Base-by-base conservation (phyloP, 2,329 filamentous ascomycete species). In the Curvularia hawaiiensis region DNA sequence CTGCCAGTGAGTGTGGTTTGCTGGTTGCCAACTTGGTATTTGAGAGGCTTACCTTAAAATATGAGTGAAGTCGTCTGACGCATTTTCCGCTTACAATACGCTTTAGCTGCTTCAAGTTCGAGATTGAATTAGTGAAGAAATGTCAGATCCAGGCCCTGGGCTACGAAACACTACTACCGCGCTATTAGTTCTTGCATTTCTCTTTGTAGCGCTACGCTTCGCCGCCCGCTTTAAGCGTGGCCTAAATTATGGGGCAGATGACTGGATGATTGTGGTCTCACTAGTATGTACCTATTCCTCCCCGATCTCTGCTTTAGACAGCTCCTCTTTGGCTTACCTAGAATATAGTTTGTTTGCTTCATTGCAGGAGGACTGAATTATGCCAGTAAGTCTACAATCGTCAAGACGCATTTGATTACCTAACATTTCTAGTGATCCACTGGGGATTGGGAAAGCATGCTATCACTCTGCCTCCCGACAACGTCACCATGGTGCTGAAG, bases 241-340 rank as follows among this genome's bases (percentile, higher is more conserved):
- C 6, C 22, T 53, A n/a, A 53, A 1, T 3, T 56, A 56, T 52
- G 54, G 54, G 24, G 20, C 54, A 38, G 54, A 56, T 16, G 54
- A 56, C 43, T 56, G 54, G 54, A 45, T 52, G 48, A 52, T 56
- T 31, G 48, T 56, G 5, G 48, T 45, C 35, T 50, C 54, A n/a
- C 33, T 52, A 14, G 54, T 52, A 48, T 12, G 48, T 56, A 11
- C 20, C 35, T 26, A 28, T 30, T 2, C 22, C 16, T 48, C 24
- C 22, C 40, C 35, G 31, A 26, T 11, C 14, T 28, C 24, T 24
- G 14, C 31, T 18, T 41, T 18, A 45, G 3, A 44, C 28, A 51
- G 12, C 56, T 79, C 31, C 45, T 18, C 12, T 24, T n/a, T 18
- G 33, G 33, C 24, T 24, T 26, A 45, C 26, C 16, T 31, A n/a